phyloP scores from a whole-genome alignment of 805 yeast species.

The Wickerhamomyces rabaulensis region DNA sequence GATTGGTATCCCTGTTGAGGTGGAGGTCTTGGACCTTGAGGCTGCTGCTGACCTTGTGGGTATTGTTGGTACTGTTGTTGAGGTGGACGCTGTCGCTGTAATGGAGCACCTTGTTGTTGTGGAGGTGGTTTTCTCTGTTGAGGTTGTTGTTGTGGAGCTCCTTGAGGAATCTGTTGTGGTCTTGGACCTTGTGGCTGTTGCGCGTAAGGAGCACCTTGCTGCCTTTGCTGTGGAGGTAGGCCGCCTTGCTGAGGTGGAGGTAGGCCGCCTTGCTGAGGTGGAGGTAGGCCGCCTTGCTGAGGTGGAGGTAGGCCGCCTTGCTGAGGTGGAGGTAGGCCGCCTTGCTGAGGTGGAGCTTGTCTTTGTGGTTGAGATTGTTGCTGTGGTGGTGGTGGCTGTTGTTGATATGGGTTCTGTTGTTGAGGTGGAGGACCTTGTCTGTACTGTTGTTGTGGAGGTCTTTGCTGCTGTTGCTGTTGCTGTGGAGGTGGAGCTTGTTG shows the following conservation, averaged over 20 bases:
- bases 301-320: background rate
- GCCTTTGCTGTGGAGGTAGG: conserved; percentile 3
- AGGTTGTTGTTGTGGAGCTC: background rate
- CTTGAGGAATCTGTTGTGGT: conserved; percentile 1
- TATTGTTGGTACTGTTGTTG: conserved; percentile 6
- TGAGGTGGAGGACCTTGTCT: background rate
- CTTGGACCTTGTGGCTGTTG: conserved; percentile 11
- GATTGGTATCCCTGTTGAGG: conserved; percentile 4
- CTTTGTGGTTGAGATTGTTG: conserved; percentile 2
- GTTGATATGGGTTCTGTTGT: background rate
- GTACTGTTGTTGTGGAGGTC: conserved; percentile 1
- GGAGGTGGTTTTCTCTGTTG: background rate
- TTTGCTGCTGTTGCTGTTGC: conserved; percentile 5
- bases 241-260: too few species aligned
- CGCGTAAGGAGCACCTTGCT: conserved; percentile 6
- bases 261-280: conserved; percentile 4
- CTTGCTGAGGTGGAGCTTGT: conserved; percentile 4
- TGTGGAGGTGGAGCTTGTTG: conserved; percentile 5
- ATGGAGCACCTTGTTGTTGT: conserved; percentile 7
- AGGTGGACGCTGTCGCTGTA: conserved; percentile 7
- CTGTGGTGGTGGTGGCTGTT: conserved; percentile 1
- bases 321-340: conserved; percentile 3
- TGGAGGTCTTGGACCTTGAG: conserved; percentile 6
- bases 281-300: background rate
- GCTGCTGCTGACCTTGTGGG: conserved; percentile 1